Base-by-base conservation (phyloP, 495 filamentous ascomycete genomes). In the Aspergillus hancockii region DNA sequence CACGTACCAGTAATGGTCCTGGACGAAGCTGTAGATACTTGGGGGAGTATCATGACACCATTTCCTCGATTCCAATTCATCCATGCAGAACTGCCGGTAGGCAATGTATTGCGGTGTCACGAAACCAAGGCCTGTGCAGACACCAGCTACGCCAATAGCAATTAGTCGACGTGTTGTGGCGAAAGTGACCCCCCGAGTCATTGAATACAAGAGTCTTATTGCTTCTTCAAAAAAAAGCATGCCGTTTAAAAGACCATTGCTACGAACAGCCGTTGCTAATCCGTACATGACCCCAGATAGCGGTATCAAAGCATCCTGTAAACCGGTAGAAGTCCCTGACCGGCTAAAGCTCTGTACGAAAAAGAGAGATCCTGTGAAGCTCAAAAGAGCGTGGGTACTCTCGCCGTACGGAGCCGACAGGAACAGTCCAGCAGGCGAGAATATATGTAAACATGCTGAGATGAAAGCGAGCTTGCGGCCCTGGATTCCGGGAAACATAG, bases 1-100 rank as follows among this genome's bases (percentile, higher is more conserved):
- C 43, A 40, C 55, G 21, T 40, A 57, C 55, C 55, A 57, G 45
- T 57, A 57, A 38, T 57, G 45, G 19, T 57, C 55, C 19, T 57
- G 45, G 28, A 57, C 55, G 19, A 57, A 57, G 31, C 55, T 50
- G 30, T 50, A 57, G 46, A 57, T 57, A 22, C 55, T 57, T 12
- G 55, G 55, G 19, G 50, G 9, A 25, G 46, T 38, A 25, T 31
- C 32, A n/a, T 9, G 12, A 34, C 55, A 57, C 55, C 55, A 57
- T 8, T 28, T 16, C 21, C 55, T 34, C 22, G 46, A 22, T 25
- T 32, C 31, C 10, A 14, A 8, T 16, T 25, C 10, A 9, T 54
- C 6, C n/a, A 18, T 21, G 52, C 55, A 57, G 32, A 38, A 57
- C 45, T 57, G 14, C 31, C 25, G 45, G 23, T 57, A 57, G 13